Percentiles rank a stretch among this genome's conserved stretches.
Conservation (phyloP, 2,329 filamentous ascomycete genomes). For the Volutella citrinella region DNA sequence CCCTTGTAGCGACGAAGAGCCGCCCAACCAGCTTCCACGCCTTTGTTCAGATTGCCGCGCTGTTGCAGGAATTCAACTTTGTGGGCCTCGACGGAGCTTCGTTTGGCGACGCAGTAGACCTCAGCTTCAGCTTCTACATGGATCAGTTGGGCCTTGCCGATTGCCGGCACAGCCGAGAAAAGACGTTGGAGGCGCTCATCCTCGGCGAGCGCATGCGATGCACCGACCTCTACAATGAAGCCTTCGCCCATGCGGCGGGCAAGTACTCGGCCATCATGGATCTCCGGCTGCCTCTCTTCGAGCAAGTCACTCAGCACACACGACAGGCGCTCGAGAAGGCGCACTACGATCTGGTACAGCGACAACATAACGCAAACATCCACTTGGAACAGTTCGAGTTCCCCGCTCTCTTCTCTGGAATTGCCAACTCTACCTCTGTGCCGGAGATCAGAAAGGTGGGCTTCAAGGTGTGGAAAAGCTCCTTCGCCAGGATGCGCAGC, state of each 20-base stretch:
- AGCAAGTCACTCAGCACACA: constrained; percentile 67
- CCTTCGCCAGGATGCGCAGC: constrained; percentile 71
- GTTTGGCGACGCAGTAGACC: constrained; percentile 58
- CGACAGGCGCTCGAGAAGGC: constrained; percentile 79
- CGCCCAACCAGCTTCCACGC: constrained; percentile 52
- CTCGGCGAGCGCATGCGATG: constrained; percentile 85
- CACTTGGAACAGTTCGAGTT: constrained; percentile 89
- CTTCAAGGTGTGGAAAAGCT: constrained; percentile 79
- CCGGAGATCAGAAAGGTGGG: constrained; percentile 73
- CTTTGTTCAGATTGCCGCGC: constrained; percentile 50
- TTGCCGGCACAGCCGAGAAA: constrained; percentile 77
- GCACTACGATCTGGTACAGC: constrained; percentile 72
- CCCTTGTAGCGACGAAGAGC: constrained; percentile 55
- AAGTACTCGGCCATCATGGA: constrained; percentile 73
- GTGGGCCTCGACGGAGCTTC: constrained; percentile 53
- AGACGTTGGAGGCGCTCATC: constrained; percentile 86
- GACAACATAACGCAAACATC: constrained; percentile 66
- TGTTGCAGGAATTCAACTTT: constrained; percentile 58
- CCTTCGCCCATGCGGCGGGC: constrained; percentile 86
- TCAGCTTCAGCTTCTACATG: constrained; percentile 71
- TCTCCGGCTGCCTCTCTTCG: constrained; percentile 66
- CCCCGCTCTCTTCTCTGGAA: constrained; percentile 81
- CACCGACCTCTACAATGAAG: constrained; percentile 80
- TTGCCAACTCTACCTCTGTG: constrained; percentile 78
- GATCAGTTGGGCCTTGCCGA: constrained; percentile 76